A percentile compares a stretch with the other conserved stretches of the same genome.
phyloP scores from a whole-genome alignment of 345 rosid genomes.

The Pelargonium nanum region DNA sequence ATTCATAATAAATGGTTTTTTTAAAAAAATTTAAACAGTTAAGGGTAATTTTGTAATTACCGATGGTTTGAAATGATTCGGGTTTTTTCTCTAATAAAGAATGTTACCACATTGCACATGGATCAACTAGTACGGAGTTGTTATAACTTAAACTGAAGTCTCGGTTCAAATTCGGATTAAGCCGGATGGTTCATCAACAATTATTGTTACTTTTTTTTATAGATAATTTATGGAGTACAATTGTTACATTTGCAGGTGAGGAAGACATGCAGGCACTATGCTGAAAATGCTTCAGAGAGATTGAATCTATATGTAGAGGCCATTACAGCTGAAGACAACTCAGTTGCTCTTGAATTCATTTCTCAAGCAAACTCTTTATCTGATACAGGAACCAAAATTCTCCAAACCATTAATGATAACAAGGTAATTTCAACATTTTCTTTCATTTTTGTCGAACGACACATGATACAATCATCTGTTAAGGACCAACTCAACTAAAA shows the following conservation, averaged over 20 bases:
- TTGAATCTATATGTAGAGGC: conserved; percentile 42
- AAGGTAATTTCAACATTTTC: no score
- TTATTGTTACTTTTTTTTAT: neutral
- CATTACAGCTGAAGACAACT: conserved; percentile 35
- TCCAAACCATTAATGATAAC: conserved; percentile 26
- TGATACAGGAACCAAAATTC: conserved; percentile 28
- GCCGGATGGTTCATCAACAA: neutral
- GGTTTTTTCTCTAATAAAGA: no score
- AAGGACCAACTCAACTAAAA: no score
- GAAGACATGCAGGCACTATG: conserved; percentile 29
- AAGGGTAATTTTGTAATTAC: no score
- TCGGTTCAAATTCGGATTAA: neutral
- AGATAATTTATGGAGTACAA: neutral
- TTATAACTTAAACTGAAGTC: no score
- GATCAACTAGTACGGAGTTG: no score
- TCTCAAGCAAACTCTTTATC: conserved; percentile 27
- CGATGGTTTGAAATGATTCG: no score
- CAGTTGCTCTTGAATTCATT: conserved; percentile 33
- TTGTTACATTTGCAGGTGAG: conserved; percentile 25
- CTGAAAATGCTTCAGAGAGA: conserved; percentile 53
- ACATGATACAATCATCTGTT: no score
- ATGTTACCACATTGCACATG: no score
- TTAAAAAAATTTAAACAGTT: no score
- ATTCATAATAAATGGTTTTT: no score
- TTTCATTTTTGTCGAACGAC: no score